Evolutionary conservation across 73 alveolate species (phyloP), one percentile per base, ranked within the genome.

Genomic region (Paramecium sexaurelia): DNA sequence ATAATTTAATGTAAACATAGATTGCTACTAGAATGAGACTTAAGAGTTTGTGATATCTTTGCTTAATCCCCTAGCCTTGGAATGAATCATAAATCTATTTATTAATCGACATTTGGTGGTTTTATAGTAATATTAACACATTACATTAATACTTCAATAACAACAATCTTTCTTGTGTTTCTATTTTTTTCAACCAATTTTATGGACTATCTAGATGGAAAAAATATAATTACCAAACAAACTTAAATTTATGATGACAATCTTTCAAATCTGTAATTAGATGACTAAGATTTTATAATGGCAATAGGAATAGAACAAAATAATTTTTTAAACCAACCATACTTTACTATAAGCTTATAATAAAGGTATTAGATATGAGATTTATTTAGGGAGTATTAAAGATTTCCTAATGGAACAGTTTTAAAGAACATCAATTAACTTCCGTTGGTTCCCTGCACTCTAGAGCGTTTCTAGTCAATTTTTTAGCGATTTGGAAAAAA

Each of bases 21-120:
- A 51, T 51, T 51, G 67, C 27, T 51, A 51, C 33, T 51, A 51
- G 83, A 26, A 29, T 61, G 43, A 61, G 83, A 61, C 43, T 61
- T 61, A 29, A 61, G 43, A 61, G 83, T 32, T 61, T 61, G 83
- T 19, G 83, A 61, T 32, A 61, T 61, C 22, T 61, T 61, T 61
- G 83, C 47, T 29, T n/a, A 61, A 24, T 61, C 83, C 43, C 83
- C 43, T 10, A 61, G 83, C 83, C 83, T 61, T 61, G 83, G 83
- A 61, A 61, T 61, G 83, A 61, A 61, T 61, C 43, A 61, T 8
- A 29, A 61, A 61, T 26, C 83, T 61, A 32, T 45, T 8, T 61
- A 29, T 32, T 26, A 61, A 26, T 61, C 83, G 26, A 11, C 47
- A 29, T 61, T 61, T 61, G 83, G 83, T 61, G 83, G 83, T 32